Evolutionary conservation across 2,329 filamentous ascomycete genomes (phyloP), one percentile per base, ranked within the genome.

Genomic region (Aureobasidium sp.): DNA sequence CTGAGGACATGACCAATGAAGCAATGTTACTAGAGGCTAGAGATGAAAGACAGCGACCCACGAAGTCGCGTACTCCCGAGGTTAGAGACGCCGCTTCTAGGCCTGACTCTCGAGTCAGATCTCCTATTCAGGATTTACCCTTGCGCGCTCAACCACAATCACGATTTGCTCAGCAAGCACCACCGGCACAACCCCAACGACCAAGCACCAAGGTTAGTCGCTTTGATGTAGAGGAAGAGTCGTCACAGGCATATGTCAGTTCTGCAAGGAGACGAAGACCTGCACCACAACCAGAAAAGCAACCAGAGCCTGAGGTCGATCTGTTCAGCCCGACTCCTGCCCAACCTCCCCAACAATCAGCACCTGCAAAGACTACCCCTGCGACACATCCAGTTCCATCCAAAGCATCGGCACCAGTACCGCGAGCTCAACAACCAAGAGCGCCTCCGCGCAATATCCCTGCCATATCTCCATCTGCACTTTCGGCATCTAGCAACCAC

Each of bases 171-270:
- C 65, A 71, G 40, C 67, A 68, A 55, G 62, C 64, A 49, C 53
- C 65, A 32, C 45, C 44, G 25, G 70, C 71, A 8, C 60, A 59
- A 24, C 60, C 63, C 29, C 60, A 65, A 49, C 68, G 73, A n/a
- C 71, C 73, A 19, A 54, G 67, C 56, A 53, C 75, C 77, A 83
- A 85, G 52, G 74, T 95, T 11, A 87, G 79, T 56, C 83, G 86
- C 59, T 79, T 89, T 63, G 80, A 80, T 0, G 77, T 85, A 10
- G 90, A 95, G 64, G 86, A 94, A 57, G 84, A 95, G 66, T 84
- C 80, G 44, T 79, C 87, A 12, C 83, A 94, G 61, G 86, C 85
- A 25, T 96, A 97, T 66, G 78, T 96, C 53, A 96, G 90, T 65
- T 88, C 90, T 44, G 87, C 87, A 19, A 79, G 90, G 60, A 80